Evolutionary conservation across 2,329 filamentous ascomycete genomes (phyloP).

Genomic region (Rosellinia necatrix): DNA sequence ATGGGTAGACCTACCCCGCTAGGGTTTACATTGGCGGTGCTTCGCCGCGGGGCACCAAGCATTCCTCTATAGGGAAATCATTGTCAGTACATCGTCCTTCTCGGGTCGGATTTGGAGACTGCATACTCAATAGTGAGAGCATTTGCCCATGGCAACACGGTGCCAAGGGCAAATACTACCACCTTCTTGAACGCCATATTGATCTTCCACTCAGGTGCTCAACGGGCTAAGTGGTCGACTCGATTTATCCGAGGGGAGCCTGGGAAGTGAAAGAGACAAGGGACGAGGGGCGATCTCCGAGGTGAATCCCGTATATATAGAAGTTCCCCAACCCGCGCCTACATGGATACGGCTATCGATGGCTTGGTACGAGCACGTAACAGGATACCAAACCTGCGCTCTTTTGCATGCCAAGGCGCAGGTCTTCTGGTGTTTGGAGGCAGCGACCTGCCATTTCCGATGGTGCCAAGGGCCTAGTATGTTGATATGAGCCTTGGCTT

Average conservation of each 20-base stretch:
- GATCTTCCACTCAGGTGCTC: neutral
- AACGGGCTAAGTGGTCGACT: neutral
- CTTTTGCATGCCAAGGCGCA: conserved; percentile 22
- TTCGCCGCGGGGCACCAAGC: conserved; percentile 24
- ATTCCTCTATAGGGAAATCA: conserved; percentile 19
- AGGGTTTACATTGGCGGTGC: conserved; percentile 21
- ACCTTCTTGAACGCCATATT: conserved; percentile 18
- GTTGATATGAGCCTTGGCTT: conserved; percentile 16
- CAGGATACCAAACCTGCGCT: conserved; percentile 3
- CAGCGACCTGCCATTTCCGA: conserved; percentile 23
- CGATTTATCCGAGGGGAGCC: neutral
- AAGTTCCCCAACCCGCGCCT: neutral
- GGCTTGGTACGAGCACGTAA: neutral
- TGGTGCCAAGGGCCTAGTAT: conserved; percentile 19
- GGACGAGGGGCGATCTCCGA: neutral
- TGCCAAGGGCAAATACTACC: conserved; percentile 13
- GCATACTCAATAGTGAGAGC: conserved; percentile 20
- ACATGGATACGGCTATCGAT: neutral
- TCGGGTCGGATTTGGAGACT: neutral
- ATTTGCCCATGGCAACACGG: conserved; percentile 14
- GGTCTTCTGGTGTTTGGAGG: conserved; percentile 12
- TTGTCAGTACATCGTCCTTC: neutral
- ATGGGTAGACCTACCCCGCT: conserved; percentile 15
- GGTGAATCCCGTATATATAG: conserved; percentile 7
- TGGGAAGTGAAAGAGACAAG: neutral